These are phyloP conservation scores for Stromatinia cepivora DNA, from an alignment of 2,329 filamentous ascomycete genomes.

Conservation along the genomic window DNA sequence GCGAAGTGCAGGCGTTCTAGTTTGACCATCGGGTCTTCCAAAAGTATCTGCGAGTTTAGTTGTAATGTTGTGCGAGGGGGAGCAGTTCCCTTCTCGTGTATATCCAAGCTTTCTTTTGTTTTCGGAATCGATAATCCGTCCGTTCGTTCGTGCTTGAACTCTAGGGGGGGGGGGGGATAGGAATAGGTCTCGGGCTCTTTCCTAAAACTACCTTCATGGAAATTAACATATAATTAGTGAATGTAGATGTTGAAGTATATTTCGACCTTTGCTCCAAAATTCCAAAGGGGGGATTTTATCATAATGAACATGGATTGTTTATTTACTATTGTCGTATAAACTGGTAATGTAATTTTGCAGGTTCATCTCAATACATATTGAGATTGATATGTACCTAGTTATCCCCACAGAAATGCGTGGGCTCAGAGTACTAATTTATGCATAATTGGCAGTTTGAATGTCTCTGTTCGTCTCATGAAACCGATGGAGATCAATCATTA, in stretches of 20 bases:
- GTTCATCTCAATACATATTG: constrained; percentile 12
- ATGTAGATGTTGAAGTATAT: background rate
- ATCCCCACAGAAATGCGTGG: constrained; percentile 21
- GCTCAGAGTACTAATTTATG: constrained; percentile 18
- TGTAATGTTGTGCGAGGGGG: constrained; percentile 26
- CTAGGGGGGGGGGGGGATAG: background rate
- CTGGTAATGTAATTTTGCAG: constrained; percentile 18
- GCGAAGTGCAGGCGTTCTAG: constrained; percentile 20
- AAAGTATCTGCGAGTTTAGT: constrained; percentile 23
- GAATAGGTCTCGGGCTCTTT: constrained; percentile 1
- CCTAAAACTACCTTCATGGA: background rate
- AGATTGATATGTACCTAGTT: constrained; percentile 15
- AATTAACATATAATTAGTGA: constrained; percentile 19
- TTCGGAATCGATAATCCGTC: constrained; percentile 15
- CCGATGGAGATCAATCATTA: background rate
- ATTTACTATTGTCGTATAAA: constrained; percentile 30
- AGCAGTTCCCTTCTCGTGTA: constrained; percentile 17
- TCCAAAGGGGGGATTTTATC: background rate
- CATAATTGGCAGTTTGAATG: constrained; percentile 13
- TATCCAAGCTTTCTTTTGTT: constrained; percentile 16
- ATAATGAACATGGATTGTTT: constrained; percentile 28
- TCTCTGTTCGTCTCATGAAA: constrained; percentile 5
- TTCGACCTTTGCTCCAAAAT: constrained; percentile 2
- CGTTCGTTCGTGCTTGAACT: constrained; percentile 21
- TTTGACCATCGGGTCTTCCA: constrained; percentile 19